A percentile compares a stretch with the other conserved stretches of the same genome.
phyloP scores from a whole-genome alignment of 1,139 yeast species.

The Arxiozyma slooffiae region DNA sequence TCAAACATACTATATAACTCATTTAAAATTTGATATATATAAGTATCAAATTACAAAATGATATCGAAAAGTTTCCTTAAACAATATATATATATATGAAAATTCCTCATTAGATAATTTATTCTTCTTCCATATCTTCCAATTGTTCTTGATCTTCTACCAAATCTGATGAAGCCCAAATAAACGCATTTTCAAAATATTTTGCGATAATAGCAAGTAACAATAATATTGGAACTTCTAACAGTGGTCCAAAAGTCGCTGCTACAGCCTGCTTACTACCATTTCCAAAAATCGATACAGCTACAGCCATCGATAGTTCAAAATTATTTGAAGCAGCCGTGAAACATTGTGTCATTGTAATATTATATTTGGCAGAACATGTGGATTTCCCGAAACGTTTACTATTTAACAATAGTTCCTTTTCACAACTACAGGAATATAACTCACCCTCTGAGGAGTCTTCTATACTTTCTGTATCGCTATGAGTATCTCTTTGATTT shows the following conservation, averaged over 20 bases:
- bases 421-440: constrained; percentile 36
- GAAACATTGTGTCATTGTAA: constrained; percentile 43
- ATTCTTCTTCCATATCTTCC: not conserved
- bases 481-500: not conserved
- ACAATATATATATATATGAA: no score
- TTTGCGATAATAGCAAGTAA: constrained; percentile 37
- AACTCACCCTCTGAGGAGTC: not conserved
- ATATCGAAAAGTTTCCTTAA: no score
- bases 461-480: not conserved
- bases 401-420: constrained; percentile 11
- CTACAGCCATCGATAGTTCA: constrained; percentile 47
- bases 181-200: constrained; percentile 23
- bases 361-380: constrained; percentile 37
- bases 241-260: constrained; percentile 50
- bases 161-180: constrained; percentile 6
- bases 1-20: no score
- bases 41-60: no score
- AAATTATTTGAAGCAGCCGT: constrained; percentile 52
- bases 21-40: no score
- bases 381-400: constrained; percentile 19
- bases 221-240: constrained; percentile 47
- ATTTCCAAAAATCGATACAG: constrained; percentile 45
- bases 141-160: not conserved
- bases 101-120: no score
- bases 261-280: constrained; percentile 49